Base-by-base conservation (phyloP, 805 yeast genomes). In the Millerago galiae region DNA sequence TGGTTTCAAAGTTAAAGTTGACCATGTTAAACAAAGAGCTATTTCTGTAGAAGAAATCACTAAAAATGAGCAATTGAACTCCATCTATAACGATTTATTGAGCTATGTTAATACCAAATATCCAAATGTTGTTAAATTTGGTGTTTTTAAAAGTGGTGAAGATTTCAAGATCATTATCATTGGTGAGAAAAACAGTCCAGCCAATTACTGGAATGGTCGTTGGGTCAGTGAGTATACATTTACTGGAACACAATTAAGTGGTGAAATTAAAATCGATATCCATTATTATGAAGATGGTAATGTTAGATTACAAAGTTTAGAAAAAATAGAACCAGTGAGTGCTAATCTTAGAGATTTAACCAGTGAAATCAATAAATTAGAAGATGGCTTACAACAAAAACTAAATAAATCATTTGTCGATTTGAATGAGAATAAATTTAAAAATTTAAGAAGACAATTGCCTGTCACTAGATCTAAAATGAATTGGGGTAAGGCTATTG, bases 231-330 rank as follows among this genome's bases (percentile, higher is more conserved):
- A 68, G 46, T 89, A 87, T 62, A 56, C 64, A 7, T 66, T 74
- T 44, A 27, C 51, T 3, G 46, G 57, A 1, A 56, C 59, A 1
- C 41, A 59, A 7, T 47, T 84, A 13, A 51, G 50, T 3, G 96
- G 95, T 5, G 58, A 59, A 7, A 71, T 87, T 29, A 62, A 60
- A 16, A 72, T 89, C 27, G 90, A 86, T 50, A 83, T 90, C 33
- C 99, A 91, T 62, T 93, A 90, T 62, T 93, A 76, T 60, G 99
- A 91, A 65, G 98, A 91, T 53, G 99, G 99, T 26, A 91, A 91
- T 56, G 98, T 91, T 15, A 74, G 91, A 40, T 74, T 93, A 55
- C 79, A 75, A 47, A 68, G 80, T 2, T 48, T 49, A 8, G 66
- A 70, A 44, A 52, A 55, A 4, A 51, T 74, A 1, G 54, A 52